Evolutionary conservation across 768 basidiomycete species (phyloP).

Genomic region (Trametes maxima): DNA sequence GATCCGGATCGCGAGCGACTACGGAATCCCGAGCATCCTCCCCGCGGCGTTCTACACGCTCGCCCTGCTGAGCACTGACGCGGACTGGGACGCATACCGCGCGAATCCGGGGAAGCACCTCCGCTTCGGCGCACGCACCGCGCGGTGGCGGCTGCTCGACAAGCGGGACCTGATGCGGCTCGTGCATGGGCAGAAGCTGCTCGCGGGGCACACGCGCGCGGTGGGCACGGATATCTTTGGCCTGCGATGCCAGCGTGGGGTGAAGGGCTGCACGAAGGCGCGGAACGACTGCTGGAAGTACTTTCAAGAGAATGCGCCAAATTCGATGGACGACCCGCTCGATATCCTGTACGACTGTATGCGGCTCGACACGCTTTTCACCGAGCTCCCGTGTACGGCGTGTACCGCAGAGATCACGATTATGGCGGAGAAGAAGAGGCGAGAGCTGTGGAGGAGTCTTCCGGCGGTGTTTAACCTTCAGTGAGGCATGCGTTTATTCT

Average conservation of each 20-base stretch:
- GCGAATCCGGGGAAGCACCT: slow-evolving; percentile 33
- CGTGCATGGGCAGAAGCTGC: slow-evolving; percentile 34
- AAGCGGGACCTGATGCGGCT: slow-evolving; percentile 35
- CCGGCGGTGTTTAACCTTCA: slow-evolving; percentile 34
- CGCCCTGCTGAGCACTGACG: slow-evolving; percentile 30
- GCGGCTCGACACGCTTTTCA: slow-evolving; percentile 30
- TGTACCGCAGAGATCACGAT: slow-evolving; percentile 30
- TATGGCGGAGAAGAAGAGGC: slow-evolving; percentile 32
- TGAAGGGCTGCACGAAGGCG: slow-evolving; percentile 31
- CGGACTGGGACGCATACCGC: slow-evolving; percentile 34
- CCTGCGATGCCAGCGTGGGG: slow-evolving; percentile 27
- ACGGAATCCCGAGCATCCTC: slow-evolving; percentile 32
- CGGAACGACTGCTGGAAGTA: slow-evolving; percentile 35
- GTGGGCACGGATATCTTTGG: slow-evolving; percentile 35
- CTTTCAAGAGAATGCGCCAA: slow-evolving; percentile 36
- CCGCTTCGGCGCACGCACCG: slow-evolving; percentile 35
- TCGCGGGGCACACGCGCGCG: slow-evolving; percentile 33
- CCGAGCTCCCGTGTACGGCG: slow-evolving; percentile 32
- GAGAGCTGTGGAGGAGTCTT: slow-evolving; percentile 33
- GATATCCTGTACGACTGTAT: slow-evolving; percentile 35
- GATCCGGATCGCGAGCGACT: slow-evolving; percentile 34
- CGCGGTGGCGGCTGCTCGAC: slow-evolving; percentile 33
- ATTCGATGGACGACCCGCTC: slow-evolving; percentile 36
- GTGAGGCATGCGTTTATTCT: not conserved
- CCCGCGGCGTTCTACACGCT: slow-evolving; percentile 36